Percentiles rank a stretch among this genome's conserved stretches.
phyloP scores from a whole-genome alignment of 2,329 filamentous ascomycete genomes.

The Lanzia echinophila region DNA sequence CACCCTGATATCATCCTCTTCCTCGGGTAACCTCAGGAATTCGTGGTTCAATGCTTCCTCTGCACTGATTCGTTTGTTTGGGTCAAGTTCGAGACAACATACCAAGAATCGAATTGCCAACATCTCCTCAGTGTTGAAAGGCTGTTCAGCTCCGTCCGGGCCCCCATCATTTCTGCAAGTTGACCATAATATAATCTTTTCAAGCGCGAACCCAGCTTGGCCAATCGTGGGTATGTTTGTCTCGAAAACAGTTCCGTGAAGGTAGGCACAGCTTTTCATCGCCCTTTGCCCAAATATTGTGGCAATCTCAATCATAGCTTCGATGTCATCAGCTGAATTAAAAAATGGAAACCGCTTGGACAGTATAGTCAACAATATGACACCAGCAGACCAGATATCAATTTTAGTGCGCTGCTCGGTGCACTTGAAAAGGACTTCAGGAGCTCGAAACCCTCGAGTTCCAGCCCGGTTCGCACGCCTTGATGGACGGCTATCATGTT shows the following conservation, averaged over 20 bases:
- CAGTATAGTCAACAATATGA: conserved; percentile 93
- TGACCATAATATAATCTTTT: conserved; percentile 94
- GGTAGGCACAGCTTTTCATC: conserved; percentile 74
- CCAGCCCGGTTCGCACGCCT: conserved; percentile 90
- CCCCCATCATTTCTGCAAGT: conserved; percentile 66
- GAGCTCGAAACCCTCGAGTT: conserved; percentile 90
- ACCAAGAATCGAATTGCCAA: conserved; percentile 67
- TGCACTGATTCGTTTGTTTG: conserved; percentile 65
- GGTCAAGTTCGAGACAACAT: conserved; percentile 70
- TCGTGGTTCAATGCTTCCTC: conserved; percentile 66
- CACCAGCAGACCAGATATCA: conserved; percentile 93
- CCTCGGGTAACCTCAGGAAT: conserved; percentile 45
- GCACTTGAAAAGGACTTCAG: conserved; percentile 95
- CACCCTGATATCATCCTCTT: conserved; percentile 40
- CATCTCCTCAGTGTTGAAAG: conserved; percentile 60
- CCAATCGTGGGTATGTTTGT: conserved; percentile 89
- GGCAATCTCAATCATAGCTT: conserved; percentile 94
- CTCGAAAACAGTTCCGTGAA: conserved; percentile 90
- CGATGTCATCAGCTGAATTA: conserved; percentile 96
- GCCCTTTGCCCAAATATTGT: conserved; percentile 83
- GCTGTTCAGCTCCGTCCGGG: conserved; percentile 40
- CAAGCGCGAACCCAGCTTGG: conserved; percentile 74
- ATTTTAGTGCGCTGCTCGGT: conserved; percentile 90
- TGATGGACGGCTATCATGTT: conserved; percentile 80
- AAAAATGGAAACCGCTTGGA: conserved; percentile 95